phyloP scores from a whole-genome alignment of 257 asterid genomes.

The Solanum piurae region DNA sequence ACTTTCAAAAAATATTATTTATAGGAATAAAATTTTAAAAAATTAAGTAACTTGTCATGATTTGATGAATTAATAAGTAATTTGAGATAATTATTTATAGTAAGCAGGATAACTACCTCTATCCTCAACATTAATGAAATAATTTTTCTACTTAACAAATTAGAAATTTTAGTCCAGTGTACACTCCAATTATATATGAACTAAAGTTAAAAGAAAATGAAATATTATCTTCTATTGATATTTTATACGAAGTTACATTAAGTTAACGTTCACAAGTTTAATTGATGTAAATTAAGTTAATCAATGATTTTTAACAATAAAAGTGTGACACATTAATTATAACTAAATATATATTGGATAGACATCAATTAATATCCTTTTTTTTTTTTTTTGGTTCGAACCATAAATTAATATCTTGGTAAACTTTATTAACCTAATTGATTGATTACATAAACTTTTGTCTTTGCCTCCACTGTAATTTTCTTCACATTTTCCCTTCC shows the following conservation, averaged over 20 bases:
- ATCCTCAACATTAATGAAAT: neutral
- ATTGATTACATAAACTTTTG: neutral
- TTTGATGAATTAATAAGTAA: no score
- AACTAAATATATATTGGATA: no score
- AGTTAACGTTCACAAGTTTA: neutral
- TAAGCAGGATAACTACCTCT: neutral
- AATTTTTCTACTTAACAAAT: neutral
- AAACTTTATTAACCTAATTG: neutral
- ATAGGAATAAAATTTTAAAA: no score
- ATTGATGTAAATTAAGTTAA: neutral
- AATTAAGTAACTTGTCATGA: neutral
- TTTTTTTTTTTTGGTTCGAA: neutral
- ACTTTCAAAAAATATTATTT: no score
- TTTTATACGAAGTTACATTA: neutral
- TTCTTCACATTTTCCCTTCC: neutral
- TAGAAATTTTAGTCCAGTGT: neutral
- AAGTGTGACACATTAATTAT: neutral
- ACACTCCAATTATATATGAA: neutral
- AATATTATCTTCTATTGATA: neutral
- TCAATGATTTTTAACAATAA: neutral
- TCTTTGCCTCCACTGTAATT: neutral
- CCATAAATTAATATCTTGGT: neutral
- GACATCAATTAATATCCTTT: neutral
- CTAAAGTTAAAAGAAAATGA: neutral
- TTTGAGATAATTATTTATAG: no score